These are phyloP conservation scores for Populus tomentosa DNA, from an alignment of 441 rosid species.

Conservation along the genomic window DNA sequence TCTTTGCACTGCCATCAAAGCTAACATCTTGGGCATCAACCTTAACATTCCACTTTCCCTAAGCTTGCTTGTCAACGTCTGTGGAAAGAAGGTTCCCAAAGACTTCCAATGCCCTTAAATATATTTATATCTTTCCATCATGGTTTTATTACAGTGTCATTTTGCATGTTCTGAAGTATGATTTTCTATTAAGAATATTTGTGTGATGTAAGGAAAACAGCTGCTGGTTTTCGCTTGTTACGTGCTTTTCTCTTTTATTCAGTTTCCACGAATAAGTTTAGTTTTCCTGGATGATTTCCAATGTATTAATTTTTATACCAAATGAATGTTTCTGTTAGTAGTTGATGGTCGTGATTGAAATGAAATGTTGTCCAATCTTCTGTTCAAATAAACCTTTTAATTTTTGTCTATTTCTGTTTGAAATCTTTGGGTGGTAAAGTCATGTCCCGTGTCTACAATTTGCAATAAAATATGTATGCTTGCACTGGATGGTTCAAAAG, in stretches of 20 bases:
- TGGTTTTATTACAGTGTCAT: neutral
- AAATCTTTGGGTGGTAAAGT: too few relatives aligned
- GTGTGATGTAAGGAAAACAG: neutral
- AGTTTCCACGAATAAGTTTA: neutral
- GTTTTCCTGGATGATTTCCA: neutral
- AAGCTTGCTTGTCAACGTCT: slow-evolving; percentile 55
- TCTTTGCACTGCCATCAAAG: slow-evolving; percentile 78
- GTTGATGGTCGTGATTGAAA: neutral
- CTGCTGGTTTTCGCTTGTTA: neutral
- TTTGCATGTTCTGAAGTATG: neutral
- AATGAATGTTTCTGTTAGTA: neutral
- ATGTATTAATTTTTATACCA: neutral
- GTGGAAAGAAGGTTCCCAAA: slow-evolving; percentile 56
- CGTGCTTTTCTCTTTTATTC: neutral
- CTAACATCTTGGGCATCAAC: slow-evolving; percentile 56
- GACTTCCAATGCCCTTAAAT: slow-evolving; percentile 48
- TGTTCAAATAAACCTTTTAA: too few relatives aligned
- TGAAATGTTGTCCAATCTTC: neutral
- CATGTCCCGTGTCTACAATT: too few relatives aligned
- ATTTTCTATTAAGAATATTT: neutral
- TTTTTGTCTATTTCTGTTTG: neutral
- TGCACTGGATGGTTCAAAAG: too few relatives aligned
- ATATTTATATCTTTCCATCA: neutral
- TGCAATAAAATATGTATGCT: too few relatives aligned
- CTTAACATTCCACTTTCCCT: slow-evolving; percentile 63